phyloP scores from a whole-genome alignment of 768 basidiomycete species.

The Psilocybe tampanensis region DNA sequence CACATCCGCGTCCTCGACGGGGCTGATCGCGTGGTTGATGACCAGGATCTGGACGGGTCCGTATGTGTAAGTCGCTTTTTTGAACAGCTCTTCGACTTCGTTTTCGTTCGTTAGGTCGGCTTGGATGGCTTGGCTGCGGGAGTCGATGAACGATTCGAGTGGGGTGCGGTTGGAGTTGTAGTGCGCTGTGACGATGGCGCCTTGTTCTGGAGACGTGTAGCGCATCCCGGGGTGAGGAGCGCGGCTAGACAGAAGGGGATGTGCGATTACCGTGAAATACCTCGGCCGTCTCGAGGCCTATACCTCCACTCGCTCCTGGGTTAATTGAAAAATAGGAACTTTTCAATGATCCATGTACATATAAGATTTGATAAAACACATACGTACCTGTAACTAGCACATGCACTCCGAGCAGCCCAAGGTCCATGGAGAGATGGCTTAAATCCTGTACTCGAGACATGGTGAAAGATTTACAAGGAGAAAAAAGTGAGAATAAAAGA shows the following conservation, averaged over 20 bases:
- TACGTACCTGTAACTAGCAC: slow-evolving; percentile 66
- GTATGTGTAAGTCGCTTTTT: slow-evolving; percentile 37
- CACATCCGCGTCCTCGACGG: slow-evolving; percentile 47
- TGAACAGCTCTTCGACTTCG: slow-evolving; percentile 54
- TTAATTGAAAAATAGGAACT: background rate
- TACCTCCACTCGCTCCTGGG: slow-evolving; percentile 74
- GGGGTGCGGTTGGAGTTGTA: slow-evolving; percentile 60
- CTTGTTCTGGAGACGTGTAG: slow-evolving; percentile 49
- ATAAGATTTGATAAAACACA: background rate
- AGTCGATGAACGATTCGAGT: slow-evolving; percentile 39
- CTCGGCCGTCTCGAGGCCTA: slow-evolving; percentile 63
- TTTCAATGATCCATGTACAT: too few species aligned
- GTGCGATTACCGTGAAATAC: slow-evolving; percentile 53
- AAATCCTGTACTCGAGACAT: background rate
- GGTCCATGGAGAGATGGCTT: slow-evolving; percentile 41
- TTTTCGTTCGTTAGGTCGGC: slow-evolving; percentile 63
- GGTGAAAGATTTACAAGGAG: background rate
- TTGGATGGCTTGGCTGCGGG: slow-evolving; percentile 41
- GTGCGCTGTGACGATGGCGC: slow-evolving; percentile 72
- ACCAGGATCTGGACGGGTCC: slow-evolving; percentile 58
- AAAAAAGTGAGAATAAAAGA: background rate
- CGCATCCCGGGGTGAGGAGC: too few species aligned
- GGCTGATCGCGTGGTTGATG: slow-evolving; percentile 65
- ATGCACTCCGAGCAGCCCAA: slow-evolving; percentile 61
- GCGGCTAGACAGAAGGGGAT: too few species aligned